Base-by-base conservation (phyloP, 2,329 filamentous ascomycete genomes). In the Diaporthe ampelina region DNA sequence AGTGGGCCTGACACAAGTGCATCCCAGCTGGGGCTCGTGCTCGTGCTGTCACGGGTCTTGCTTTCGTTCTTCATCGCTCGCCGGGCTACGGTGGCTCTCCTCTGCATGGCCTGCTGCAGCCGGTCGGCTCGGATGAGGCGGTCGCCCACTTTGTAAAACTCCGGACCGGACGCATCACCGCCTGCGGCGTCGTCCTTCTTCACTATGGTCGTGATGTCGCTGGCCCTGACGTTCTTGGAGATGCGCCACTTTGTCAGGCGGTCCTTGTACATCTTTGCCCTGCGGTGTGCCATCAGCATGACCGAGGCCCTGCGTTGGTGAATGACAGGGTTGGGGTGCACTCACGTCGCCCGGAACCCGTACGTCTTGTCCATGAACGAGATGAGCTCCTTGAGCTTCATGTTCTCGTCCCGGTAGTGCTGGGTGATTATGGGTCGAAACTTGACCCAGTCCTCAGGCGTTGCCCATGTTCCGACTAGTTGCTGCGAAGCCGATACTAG, bases 351-450 rank as follows among this genome's bases (percentile, higher is more conserved):
- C 15, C 71, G 59, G 40, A 73, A 73, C 26, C 58, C 48, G 7
- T 73, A 73, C n/a, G 59, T 65, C 59, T 45, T 73, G 61, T 73
- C 71, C 71, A 73, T 73, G 50, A 68, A 73, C 26, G 65, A 26
- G n/a, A 73, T 73, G 50, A 73, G 59, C 48, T 73, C 71, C 40
- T 73, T 73, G 19, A 73, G 71, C 59, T 57, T 73, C 71, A 73
- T 73, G 52, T 73, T 73, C 26, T 73, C 71, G 40, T 73, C 71
- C 26, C 71, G 35, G 40, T 73, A 73, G 29, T 73, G 71, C 59
- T 17, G 52, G 7, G 71, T 73, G 52, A 73, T 73, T 17, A 73
- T 48, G 50, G 59, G 58, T 15, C 59, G 48, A 26, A 68, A 73
- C 61, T 65, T 65, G 58, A 65, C 21, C 71, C 71, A 73, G 61